Evolutionary conservation across 352 stramenopile genomes (phyloP), one percentile per base, ranked within the genome.

Genomic region (Globisporangium recalcitrans): DNA sequence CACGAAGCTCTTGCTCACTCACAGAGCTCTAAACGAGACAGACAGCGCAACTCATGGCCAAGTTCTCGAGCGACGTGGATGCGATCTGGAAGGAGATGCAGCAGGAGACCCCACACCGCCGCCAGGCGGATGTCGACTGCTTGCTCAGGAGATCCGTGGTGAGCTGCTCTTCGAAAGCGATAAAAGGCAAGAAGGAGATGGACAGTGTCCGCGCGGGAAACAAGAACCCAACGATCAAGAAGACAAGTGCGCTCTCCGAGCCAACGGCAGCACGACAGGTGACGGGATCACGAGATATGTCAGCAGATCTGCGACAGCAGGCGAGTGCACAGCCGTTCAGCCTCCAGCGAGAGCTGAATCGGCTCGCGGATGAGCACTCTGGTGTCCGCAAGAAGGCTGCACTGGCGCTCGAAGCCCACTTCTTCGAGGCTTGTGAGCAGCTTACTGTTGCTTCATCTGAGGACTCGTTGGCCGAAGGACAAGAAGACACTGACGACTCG

Each of bases 321-420:
- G 2, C 22, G 51, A 16, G 27, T 16, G 0, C 44, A 4, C 51
- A 46, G 21, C 59, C 57, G 4, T 85, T 87, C 60, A 81, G 58
- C 60, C 38, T 85, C 7, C 74, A 75, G 14, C 73, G 70, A 24
- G 62, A 87, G 46, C 60, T 93, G 29, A 93, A 93, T 60, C 70
- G 73, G 10, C 64, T 93, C 36, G 60, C 70, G 0, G 75, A 87
- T 26, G 80, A 91, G 44, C 65, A 74, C 16, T 49, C 63, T 19
- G 68, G 60, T 21, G 69, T 86, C 6, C 80, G 82, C 11, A 91
- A 89, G 65, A 71, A 83, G n/a, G 82, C 85, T n/a, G 75, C 77
- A 0, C 7, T 77, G 22, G 69, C 67, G 8, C 63, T 93, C 8
- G 77, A 88, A 52, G 48, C 22, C 19, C 71, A 86, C 27, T 78